Evolutionary conservation across 306 rosid species (phyloP), one percentile per base, ranked within the genome.

Genomic region (Neltuma alba): DNA sequence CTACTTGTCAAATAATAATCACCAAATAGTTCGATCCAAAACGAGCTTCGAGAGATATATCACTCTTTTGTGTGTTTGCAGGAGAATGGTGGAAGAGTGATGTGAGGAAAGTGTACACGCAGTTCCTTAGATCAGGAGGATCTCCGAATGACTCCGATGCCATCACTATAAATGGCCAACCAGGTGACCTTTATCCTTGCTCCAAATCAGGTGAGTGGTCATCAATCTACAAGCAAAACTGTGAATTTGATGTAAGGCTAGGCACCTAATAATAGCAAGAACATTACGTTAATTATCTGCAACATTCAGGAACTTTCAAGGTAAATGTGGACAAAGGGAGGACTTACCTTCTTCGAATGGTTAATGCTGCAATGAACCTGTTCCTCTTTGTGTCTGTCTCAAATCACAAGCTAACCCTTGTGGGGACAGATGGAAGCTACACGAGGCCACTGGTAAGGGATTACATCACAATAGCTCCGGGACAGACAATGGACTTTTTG

Each of bases 1-100:
- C 20, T 16, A n/a, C n/a, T 16, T 15, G 20, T 50, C 25, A 50
- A n/a, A 48, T 48, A 20, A 18, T 16, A 50, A 20, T 9, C 23
- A 48, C 23, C 9, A 18, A 20, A 18, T 20, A 50, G 11, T 20
- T 50, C 10, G 3, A 20, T 50, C 27, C 3, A 50, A 50, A 20
- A 20, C 18, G 57, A 6, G 18, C 16, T 20, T 7, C 55, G 37
- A 54, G 55, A 3, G 23, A 30, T n/a, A 21, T 20, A 5, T 47
- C 27, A 31, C 31, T 65, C 5, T 47, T 62, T 64, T 68, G 58
- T 47, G 7, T 47, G 4, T 54, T 9, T 27, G 41, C 40, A 89
- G 91, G 88, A 74, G 90, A 89, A 73, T 91, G 93, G 93, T 92
- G 97, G 94, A 92, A 90, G 84, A 67, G 79, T 20, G 93, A 80